These are phyloP conservation scores for Sporothrix protearum DNA, from an alignment of 2,329 filamentous ascomycete species.

Conservation along the genomic window DNA sequence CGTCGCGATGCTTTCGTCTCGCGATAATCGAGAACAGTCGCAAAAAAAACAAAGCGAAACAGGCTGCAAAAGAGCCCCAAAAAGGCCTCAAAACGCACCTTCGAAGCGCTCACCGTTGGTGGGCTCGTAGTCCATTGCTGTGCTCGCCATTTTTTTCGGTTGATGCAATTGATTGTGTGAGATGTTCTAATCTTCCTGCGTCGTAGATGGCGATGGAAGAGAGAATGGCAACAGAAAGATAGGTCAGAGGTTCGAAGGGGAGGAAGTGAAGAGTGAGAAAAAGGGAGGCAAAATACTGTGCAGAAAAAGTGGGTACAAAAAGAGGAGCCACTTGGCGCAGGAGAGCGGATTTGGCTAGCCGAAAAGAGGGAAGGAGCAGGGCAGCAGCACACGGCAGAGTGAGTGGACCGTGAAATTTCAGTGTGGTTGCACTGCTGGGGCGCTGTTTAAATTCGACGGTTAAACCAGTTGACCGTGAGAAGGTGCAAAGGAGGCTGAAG, in stretches of 20 bases:
- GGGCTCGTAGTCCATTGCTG: slow-evolving; percentile 68
- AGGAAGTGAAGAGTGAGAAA: slow-evolving; percentile 20
- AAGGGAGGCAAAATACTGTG: slow-evolving; percentile 21
- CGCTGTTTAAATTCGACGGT: neutral
- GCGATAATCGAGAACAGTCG: neutral
- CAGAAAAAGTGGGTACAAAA: slow-evolving; percentile 20
- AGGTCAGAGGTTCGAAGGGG: neutral
- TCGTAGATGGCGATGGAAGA: slow-evolving; percentile 20
- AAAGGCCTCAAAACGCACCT: slow-evolving; percentile 44
- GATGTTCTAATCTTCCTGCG: slow-evolving; percentile 5
- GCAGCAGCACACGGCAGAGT: slow-evolving; percentile 1
- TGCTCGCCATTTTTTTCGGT: slow-evolving; percentile 53
- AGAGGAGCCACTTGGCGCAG: slow-evolving; percentile 19
- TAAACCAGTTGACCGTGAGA: neutral
- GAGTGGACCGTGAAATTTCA: neutral
- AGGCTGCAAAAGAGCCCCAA: neutral
- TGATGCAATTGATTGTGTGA: neutral
- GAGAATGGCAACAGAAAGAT: neutral
- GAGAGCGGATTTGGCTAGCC: slow-evolving; percentile 20
- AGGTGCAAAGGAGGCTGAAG: neutral
- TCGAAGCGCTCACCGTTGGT: slow-evolving; percentile 65
- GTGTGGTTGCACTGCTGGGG: neutral
- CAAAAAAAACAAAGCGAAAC: slow-evolving; percentile 19
- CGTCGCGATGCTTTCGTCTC: neutral
- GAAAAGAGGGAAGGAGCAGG: slow-evolving; percentile 10